These are phyloP conservation scores for Neonectria sp. DNA, from an alignment of 2,329 filamentous ascomycete genomes.

Conservation along the genomic window DNA sequence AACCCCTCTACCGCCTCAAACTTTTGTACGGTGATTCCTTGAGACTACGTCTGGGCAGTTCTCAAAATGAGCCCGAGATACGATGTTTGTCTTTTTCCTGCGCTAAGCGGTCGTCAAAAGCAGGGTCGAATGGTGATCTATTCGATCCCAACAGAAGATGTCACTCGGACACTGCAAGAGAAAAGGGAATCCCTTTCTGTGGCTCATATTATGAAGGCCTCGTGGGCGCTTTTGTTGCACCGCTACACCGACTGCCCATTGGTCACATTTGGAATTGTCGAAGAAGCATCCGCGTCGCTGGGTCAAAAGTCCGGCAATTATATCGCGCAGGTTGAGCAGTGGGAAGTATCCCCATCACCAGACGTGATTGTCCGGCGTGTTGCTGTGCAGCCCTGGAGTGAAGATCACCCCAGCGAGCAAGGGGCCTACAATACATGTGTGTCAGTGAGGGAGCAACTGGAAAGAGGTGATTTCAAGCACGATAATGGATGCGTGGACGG, in stretches of 20 bases:
- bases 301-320: neutral
- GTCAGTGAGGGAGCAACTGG: neutral
- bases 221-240: neutral
- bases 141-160: neutral
- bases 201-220: neutral
- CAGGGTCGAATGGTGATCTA: neutral
- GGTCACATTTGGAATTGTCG: neutral
- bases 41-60: too few species aligned
- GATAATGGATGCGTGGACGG: neutral
- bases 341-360: neutral
- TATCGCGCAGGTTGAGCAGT: neutral
- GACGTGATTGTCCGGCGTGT: neutral
- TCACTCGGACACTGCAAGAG: neutral
- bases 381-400: neutral
- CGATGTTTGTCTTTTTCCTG: neutral
- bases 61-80: neutral
- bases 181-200: neutral
- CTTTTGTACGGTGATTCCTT: neutral
- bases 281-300: too few species aligned
- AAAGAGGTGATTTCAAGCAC: neutral
- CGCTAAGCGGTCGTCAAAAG: neutral
- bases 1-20: too few species aligned
- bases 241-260: neutral
- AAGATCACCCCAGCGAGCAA: too few species aligned
- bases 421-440: neutral